Conservation (phyloP, 768 basidiomycete genomes). For the Dentipellis fragilis region DNA sequence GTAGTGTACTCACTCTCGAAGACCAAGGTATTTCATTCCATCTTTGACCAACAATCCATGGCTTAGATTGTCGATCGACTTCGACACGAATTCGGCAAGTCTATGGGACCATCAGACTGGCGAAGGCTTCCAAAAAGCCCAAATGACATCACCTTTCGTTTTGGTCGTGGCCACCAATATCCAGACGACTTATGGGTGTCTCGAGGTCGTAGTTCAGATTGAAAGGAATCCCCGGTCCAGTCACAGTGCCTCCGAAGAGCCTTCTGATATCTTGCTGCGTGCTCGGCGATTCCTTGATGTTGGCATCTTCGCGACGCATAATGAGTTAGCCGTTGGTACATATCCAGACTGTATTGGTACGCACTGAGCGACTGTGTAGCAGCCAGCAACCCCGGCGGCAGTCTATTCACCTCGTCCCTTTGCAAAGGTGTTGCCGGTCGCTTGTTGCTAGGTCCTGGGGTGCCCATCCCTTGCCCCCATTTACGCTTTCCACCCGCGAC, state of each 20-base stretch:
- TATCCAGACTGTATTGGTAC: background rate
- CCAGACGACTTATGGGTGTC: slow-evolving; percentile 37
- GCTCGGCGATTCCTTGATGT: background rate
- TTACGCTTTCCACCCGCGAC: background rate
- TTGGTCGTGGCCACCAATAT: slow-evolving; percentile 52
- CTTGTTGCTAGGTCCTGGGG: background rate
- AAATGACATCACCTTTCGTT: slow-evolving; percentile 28
- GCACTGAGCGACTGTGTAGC: background rate
- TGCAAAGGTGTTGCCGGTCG: background rate
- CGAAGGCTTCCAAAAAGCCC: background rate
- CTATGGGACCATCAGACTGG: slow-evolving; percentile 21
- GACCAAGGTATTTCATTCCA: slow-evolving; percentile 42
- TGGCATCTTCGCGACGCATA: too few relatives aligned
- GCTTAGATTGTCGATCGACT: slow-evolving; percentile 45
- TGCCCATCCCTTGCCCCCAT: background rate
- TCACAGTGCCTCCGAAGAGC: background rate
- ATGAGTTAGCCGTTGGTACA: too few relatives aligned
- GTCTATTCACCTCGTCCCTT: background rate
- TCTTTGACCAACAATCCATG: slow-evolving; percentile 41
- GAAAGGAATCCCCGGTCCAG: slow-evolving; percentile 21
- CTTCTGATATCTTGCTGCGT: background rate
- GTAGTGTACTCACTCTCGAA: slow-evolving; percentile 31
- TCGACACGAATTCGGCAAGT: slow-evolving; percentile 53
- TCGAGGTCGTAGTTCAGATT: slow-evolving; percentile 39
- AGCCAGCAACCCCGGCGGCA: background rate